Evolutionary conservation across 2,329 filamentous ascomycete genomes (phyloP).

Genomic region (Fonsecaea nubica): DNA sequence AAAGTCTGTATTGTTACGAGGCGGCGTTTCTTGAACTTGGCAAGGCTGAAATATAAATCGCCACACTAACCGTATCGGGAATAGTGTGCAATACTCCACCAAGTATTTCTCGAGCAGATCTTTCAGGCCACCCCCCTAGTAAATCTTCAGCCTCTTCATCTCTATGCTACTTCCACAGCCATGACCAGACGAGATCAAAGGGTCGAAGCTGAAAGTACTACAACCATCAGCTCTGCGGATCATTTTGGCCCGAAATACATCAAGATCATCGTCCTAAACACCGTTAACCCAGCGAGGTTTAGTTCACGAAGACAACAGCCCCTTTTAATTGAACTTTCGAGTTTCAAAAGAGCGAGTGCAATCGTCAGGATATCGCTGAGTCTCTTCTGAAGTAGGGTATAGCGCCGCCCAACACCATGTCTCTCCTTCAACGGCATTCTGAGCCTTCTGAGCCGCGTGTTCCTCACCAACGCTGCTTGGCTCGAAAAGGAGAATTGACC

Average conservation of each 20-base stretch:
- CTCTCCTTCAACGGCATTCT: background rate
- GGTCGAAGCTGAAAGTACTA: background rate
- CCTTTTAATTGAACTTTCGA: background rate
- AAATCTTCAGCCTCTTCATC: background rate
- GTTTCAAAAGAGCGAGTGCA: background rate
- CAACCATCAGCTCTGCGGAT: background rate
- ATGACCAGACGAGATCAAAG: background rate
- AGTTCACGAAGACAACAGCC: background rate
- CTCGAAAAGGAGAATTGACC: background rate
- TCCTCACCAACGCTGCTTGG: background rate
- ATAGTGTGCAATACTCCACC: background rate
- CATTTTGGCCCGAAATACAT: background rate
- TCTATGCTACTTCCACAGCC: background rate
- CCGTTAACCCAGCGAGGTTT: background rate
- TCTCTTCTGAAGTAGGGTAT: background rate
- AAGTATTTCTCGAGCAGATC: background rate
- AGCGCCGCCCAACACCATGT: background rate
- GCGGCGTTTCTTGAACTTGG: background rate
- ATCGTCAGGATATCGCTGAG: background rate
- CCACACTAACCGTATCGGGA: background rate
- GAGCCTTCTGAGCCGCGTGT: background rate
- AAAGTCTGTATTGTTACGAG: background rate
- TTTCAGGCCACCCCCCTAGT: background rate
- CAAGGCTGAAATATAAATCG: background rate
- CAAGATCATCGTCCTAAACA: background rate